Conservation (phyloP, 768 basidiomycete genomes). For the Postia placenta region DNA sequence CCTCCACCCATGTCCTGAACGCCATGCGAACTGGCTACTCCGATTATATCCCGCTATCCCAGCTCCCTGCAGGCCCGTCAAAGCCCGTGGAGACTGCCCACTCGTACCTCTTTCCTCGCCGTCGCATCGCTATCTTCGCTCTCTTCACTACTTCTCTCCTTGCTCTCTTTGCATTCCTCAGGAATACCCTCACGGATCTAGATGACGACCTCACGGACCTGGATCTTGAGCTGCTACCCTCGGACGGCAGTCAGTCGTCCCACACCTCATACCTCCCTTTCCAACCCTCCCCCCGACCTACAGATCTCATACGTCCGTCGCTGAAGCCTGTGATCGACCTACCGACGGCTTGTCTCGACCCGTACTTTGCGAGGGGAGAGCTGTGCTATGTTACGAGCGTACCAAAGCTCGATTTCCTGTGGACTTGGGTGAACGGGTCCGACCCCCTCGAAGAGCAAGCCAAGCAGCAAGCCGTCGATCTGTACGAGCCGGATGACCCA, state of each 20-base stretch:
- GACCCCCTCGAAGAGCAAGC: constrained; percentile 18
- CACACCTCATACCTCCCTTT: background rate
- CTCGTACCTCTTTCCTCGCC: background rate
- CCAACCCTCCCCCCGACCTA: background rate
- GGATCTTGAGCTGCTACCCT: background rate
- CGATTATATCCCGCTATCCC: background rate
- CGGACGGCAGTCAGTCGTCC: background rate
- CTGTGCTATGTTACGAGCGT: constrained; percentile 14
- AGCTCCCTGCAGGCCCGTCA: background rate
- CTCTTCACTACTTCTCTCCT: background rate
- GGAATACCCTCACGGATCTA: background rate
- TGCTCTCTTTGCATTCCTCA: background rate
- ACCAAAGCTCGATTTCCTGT: constrained; percentile 22
- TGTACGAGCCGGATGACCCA: constrained; percentile 14
- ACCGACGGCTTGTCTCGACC: constrained; percentile 18
- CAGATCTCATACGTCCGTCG: background rate
- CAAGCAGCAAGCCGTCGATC: constrained; percentile 7
- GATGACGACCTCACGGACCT: background rate
- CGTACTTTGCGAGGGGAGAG: constrained; percentile 15
- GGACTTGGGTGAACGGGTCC: constrained; percentile 30
- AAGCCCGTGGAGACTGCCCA: background rate
- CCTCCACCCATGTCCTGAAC: background rate
- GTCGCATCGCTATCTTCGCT: background rate
- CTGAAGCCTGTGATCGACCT: background rate
- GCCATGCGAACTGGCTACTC: background rate